These are phyloP conservation scores for Sugiyamaella chiloensis DNA, from an alignment of 805 yeast species.

Conservation along the genomic window DNA sequence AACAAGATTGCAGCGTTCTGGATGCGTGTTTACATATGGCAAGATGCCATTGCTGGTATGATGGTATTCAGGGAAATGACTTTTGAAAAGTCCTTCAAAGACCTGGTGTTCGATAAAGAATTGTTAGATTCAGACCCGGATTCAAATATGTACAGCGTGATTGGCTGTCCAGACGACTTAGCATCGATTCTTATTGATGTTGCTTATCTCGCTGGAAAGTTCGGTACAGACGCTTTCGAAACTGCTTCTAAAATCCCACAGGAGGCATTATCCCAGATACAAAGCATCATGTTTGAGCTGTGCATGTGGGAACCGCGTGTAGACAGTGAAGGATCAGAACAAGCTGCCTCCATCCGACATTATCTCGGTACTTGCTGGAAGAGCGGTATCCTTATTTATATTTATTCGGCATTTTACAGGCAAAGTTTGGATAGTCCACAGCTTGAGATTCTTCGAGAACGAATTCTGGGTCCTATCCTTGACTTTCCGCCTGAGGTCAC, in stretches of 20 bases:
- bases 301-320: background rate
- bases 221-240: background rate
- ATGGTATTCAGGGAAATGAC: conserved; percentile 1
- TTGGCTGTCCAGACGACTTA: conserved; percentile 3
- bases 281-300: background rate
- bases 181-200: background rate
- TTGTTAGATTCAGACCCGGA: background rate
- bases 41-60: conserved; percentile 1
- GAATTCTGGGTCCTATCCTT: background rate
- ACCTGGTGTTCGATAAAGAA: background rate
- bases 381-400: conserved; percentile 1
- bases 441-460: background rate
- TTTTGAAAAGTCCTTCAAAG: background rate
- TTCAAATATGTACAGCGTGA: conserved; percentile 1
- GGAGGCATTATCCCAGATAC: background rate
- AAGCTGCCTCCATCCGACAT: background rate
- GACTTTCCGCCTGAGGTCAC: conserved; percentile 1
- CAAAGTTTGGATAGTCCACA: background rate
- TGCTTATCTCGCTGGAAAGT: background rate
- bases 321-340: background rate
- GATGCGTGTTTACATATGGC: background rate
- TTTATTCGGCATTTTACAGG: conserved; percentile 1
- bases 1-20: background rate
- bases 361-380: background rate
- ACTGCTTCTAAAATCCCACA: background rate